A percentile compares a stretch with the other conserved stretches of the same genome.
phyloP scores from a whole-genome alignment of 768 basidiomycete species.

The Tephrocybe sp. region DNA sequence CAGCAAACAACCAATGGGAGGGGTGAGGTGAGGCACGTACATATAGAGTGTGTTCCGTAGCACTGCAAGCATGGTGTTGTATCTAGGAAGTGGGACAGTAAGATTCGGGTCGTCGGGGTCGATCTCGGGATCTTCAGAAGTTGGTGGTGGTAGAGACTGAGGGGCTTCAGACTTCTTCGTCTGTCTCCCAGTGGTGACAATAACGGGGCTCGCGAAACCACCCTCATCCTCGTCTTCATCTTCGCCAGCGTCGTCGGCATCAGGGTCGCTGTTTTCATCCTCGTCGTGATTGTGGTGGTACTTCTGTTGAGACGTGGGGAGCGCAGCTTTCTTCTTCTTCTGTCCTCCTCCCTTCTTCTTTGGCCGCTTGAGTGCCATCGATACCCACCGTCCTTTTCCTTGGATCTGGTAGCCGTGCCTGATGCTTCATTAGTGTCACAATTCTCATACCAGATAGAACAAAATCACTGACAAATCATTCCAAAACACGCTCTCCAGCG shows the following conservation, averaged over 20 bases:
- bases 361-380: slow-evolving; percentile 70
- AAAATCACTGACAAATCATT: slow-evolving; percentile 71
- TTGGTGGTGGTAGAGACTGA: no score
- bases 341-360: slow-evolving; percentile 50
- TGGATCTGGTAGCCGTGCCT: slow-evolving; percentile 78
- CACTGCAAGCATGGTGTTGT: slow-evolving; percentile 88
- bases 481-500: slow-evolving; percentile 80
- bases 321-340: slow-evolving; percentile 37
- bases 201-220: neutral
- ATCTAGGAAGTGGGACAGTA: slow-evolving; percentile 67
- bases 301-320: slow-evolving; percentile 5
- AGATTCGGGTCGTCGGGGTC: slow-evolving; percentile 65
- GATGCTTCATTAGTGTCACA: neutral
- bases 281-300: slow-evolving; percentile 16
- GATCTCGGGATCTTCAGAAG: slow-evolving; percentile 31
- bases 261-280: neutral
- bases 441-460: neutral
- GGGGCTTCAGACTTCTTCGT: neutral
- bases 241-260: neutral
- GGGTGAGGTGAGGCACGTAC: slow-evolving; percentile 38
- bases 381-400: slow-evolving; percentile 77
- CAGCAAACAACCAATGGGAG: neutral
- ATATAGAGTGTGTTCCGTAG: slow-evolving; percentile 84
- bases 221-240: neutral
- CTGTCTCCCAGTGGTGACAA: neutral